These are phyloP conservation scores for Phaseolus lunatus DNA, from an alignment of 306 rosid species.

Conservation along the genomic window DNA sequence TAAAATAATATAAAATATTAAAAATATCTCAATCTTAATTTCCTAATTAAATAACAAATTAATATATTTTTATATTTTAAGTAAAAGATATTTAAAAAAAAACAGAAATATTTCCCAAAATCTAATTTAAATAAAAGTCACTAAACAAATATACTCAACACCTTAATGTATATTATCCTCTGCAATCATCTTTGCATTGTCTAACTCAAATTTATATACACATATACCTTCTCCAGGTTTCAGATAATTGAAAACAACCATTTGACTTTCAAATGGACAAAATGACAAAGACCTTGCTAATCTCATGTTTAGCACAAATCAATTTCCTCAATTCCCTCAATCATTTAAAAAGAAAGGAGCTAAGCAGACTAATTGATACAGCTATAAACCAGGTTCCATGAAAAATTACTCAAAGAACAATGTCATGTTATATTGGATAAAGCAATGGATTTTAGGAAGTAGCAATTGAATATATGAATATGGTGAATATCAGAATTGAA, in stretches of 20 bases:
- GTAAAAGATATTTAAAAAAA: too few species aligned
- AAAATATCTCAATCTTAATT: too few species aligned
- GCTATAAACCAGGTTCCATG: constrained; percentile 15
- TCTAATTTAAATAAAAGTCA: too few species aligned
- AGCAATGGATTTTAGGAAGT: constrained; percentile 24
- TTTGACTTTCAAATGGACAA: constrained; percentile 28
- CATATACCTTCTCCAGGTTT: background rate
- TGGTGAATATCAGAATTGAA: constrained; percentile 33
- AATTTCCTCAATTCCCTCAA: constrained; percentile 33
- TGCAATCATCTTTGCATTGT: constrained; percentile 15
- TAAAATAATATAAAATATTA: too few species aligned
- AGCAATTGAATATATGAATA: background rate
- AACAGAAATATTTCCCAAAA: too few species aligned
- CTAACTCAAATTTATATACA: background rate
- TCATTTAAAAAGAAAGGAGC: constrained; percentile 24
- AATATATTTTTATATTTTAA: too few species aligned
- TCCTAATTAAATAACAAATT: too few species aligned
- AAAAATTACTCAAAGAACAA: constrained; percentile 18
- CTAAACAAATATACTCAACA: too few species aligned
- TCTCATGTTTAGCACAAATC: constrained; percentile 28
- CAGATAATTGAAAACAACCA: constrained; percentile 1
- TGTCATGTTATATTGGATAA: constrained; percentile 28
- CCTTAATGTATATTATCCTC: constrained; percentile 20
- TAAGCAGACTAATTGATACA: constrained; percentile 33
- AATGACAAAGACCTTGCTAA: constrained; percentile 20